phyloP scores from a whole-genome alignment of 2,329 filamentous ascomycete genomes.

The Diaporthe batatas region DNA sequence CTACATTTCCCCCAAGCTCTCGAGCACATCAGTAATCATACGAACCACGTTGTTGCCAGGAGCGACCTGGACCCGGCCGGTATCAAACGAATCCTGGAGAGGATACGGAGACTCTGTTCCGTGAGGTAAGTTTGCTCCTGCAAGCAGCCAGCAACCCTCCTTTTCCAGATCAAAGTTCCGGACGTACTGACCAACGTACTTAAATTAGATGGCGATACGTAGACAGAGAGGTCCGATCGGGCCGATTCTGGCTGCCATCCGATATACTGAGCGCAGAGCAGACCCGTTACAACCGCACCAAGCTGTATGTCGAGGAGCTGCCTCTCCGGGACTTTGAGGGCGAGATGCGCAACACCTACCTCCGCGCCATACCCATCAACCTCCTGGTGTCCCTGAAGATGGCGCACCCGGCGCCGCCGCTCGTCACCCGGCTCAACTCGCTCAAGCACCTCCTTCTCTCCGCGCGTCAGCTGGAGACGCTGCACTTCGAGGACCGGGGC shows the following conservation, averaged over 20 bases:
- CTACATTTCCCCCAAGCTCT: constrained; percentile 51
- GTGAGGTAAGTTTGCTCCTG: constrained; percentile 52
- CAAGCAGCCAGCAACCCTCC: background rate
- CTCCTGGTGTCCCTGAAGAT: constrained; percentile 58
- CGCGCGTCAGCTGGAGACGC: constrained; percentile 52
- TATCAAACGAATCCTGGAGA: constrained; percentile 53
- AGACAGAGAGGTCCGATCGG: constrained; percentile 47
- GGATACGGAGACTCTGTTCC: constrained; percentile 54
- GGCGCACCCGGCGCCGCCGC: constrained; percentile 54
- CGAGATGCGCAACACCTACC: constrained; percentile 53
- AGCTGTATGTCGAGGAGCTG: constrained; percentile 57
- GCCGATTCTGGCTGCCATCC: constrained; percentile 54
- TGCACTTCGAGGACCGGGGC: constrained; percentile 60
- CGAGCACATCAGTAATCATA: constrained; percentile 54
- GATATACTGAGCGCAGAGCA: constrained; percentile 54
- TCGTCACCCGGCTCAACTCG: constrained; percentile 56
- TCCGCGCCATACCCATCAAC: constrained; percentile 55
- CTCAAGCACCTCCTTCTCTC: constrained; percentile 59
- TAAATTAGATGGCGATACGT: constrained; percentile 56
- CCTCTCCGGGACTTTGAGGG: constrained; percentile 55
- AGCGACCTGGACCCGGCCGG: constrained; percentile 56
- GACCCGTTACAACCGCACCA: constrained; percentile 48
- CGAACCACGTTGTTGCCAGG: constrained; percentile 56
- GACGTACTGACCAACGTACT: constrained; percentile 12
- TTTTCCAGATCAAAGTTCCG: background rate